These are phyloP conservation scores for Hygrophila difformis DNA, from an alignment of 257 asterid species.

Conservation along the genomic window DNA sequence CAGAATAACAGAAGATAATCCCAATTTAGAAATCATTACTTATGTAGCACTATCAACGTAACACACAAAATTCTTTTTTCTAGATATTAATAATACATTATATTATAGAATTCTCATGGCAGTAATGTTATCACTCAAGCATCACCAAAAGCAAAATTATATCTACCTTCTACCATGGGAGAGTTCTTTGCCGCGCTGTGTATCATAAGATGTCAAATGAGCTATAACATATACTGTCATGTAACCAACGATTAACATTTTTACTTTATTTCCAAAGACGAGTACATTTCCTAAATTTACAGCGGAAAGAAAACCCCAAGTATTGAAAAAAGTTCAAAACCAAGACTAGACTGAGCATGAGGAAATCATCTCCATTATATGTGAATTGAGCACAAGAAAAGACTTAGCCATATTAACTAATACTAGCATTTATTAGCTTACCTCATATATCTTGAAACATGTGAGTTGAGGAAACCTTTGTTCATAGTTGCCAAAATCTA, in stretches of 20 bases:
- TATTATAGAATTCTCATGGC: conserved; percentile 1
- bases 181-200: too few relatives aligned
- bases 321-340: conserved; percentile 1
- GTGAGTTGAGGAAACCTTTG: conserved; percentile 2
- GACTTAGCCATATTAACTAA: not conserved
- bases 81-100: not conserved
- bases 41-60: not conserved
- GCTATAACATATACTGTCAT: not conserved
- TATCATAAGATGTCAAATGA: too few relatives aligned
- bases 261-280: not conserved
- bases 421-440: not conserved
- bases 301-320: not conserved
- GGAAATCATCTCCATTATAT: not conserved
- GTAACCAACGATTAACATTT: not conserved
- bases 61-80: not conserved
- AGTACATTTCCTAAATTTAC: not conserved
- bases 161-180: too few relatives aligned
- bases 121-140: too few relatives aligned
- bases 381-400: conserved; percentile 3
- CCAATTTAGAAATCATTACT: conserved; percentile 4
- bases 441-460: not conserved
- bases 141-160: too few relatives aligned
- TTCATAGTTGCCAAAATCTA: conserved; percentile 7
- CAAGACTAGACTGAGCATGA: not conserved
- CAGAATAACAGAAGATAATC: conserved; percentile 3